Conservation (phyloP, 495 filamentous ascomycete genomes). For the Neurospora africana region DNA sequence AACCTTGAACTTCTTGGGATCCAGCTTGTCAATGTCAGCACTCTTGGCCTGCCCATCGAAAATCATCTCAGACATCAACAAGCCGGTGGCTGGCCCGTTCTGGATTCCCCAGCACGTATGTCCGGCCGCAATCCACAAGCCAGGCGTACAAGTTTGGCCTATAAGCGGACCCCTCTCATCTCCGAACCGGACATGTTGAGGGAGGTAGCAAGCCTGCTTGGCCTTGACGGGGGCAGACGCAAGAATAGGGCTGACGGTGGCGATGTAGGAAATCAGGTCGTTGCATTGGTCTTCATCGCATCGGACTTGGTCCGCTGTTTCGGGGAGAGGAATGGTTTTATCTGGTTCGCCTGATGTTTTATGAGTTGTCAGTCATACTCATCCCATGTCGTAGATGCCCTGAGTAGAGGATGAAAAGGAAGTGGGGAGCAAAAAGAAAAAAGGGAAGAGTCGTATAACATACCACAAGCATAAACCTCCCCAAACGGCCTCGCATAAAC, state of each 20-base stretch:
- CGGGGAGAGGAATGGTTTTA: constrained; percentile 59
- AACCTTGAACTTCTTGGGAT: constrained; percentile 50
- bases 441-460: background rate
- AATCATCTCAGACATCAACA: constrained; percentile 75
- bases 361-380: background rate
- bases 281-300: constrained; percentile 70
- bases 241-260: constrained; percentile 65
- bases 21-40: constrained; percentile 58
- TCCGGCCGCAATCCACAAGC: constrained; percentile 75
- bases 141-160: constrained; percentile 61
- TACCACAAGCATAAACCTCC: constrained; percentile 81
- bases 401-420: background rate
- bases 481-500: constrained; percentile 85
- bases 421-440: background rate
- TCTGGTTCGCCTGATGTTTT: constrained; percentile 65
- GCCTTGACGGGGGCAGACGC: constrained; percentile 65
- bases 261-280: constrained; percentile 76
- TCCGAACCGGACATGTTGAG: constrained; percentile 52
- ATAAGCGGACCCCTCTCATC: constrained; percentile 59
- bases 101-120: constrained; percentile 99
- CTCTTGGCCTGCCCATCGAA: constrained; percentile 71
- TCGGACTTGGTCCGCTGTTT: constrained; percentile 64
- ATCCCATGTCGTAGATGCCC: background rate
- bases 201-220: constrained; percentile 89
- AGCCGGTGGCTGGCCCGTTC: constrained; percentile 86